A percentile compares a stretch with the other conserved stretches of the same genome.
These are phyloP conservation scores for Aphanomyces cochlioides DNA, from an alignment of 352 stramenopile species.

Conservation along the genomic window DNA sequence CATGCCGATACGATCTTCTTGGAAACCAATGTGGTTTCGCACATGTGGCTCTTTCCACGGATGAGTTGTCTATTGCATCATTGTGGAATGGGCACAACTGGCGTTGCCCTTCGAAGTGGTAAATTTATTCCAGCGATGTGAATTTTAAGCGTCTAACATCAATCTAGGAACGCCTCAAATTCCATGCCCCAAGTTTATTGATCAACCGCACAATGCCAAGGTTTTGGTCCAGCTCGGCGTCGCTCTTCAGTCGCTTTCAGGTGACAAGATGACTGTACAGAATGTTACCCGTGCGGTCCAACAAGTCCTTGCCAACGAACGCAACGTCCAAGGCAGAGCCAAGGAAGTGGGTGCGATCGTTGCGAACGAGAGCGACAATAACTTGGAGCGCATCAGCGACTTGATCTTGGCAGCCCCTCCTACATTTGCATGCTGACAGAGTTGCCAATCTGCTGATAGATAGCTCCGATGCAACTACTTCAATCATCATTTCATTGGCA, in stretches of 20 bases:
- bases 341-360: neutral
- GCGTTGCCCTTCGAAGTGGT: conserved; percentile 2
- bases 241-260: neutral
- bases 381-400: neutral
- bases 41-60: conserved; percentile 14
- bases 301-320: neutral
- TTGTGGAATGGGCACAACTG: conserved; percentile 7
- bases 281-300: neutral
- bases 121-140: neutral
- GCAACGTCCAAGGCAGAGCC: neutral
- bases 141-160: neutral
- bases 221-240: conserved; percentile 17
- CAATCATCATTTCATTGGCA: too few species aligned
- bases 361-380: conserved; percentile 1
- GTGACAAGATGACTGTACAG: neutral
- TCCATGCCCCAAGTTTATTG: conserved; percentile 9
- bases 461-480: too few species aligned
- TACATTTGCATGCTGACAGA: neutral
- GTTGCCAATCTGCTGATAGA: too few species aligned
- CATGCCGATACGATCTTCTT: too few species aligned
- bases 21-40: neutral
- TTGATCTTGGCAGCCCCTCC: neutral
- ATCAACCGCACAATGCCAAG: conserved; percentile 23
- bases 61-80: conserved; percentile 27
- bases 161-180: conserved; percentile 14